phyloP scores from a whole-genome alignment of 2,329 filamentous ascomycete species.

The Colletotrichum navitas region DNA sequence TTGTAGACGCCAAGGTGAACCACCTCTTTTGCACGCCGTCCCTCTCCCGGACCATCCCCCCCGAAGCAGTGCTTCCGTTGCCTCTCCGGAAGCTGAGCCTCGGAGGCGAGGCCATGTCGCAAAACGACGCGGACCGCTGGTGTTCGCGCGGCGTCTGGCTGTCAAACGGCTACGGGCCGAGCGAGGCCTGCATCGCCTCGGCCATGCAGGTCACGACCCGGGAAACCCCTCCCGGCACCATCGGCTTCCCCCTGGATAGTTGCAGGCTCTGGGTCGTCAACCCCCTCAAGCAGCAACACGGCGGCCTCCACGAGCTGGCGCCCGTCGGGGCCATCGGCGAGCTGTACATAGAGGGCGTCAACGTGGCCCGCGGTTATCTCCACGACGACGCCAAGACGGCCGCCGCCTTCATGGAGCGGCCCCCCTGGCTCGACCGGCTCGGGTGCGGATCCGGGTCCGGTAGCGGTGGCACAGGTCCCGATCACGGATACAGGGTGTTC shows the following conservation, averaged over 20 bases:
- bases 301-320: not conserved
- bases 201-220: conserved; percentile 49
- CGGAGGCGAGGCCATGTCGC: conserved; percentile 46
- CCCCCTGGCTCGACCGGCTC: conserved; percentile 6
- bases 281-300: conserved; percentile 1
- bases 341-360: not conserved
- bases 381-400: not conserved
- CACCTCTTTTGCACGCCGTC: conserved; percentile 69
- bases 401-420: conserved; percentile 5
- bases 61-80: conserved; percentile 50
- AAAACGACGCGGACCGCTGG: conserved; percentile 43
- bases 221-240: conserved; percentile 6
- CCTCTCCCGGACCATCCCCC: conserved; percentile 61
- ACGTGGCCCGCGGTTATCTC: conserved; percentile 9
- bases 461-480: too few relatives aligned
- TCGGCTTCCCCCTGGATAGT: conserved; percentile 46
- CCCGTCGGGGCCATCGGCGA: not conserved
- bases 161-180: conserved; percentile 46
- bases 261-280: conserved; percentile 41
- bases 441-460: too few relatives aligned
- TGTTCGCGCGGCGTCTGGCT: conserved; percentile 44
- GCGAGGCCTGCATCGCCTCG: conserved; percentile 59
- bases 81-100: conserved; percentile 52
- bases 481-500: conserved; percentile 56
- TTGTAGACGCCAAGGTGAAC: conserved; percentile 63